Base-by-base conservation (phyloP, 768 basidiomycete genomes). In the Lepiota venenata region DNA sequence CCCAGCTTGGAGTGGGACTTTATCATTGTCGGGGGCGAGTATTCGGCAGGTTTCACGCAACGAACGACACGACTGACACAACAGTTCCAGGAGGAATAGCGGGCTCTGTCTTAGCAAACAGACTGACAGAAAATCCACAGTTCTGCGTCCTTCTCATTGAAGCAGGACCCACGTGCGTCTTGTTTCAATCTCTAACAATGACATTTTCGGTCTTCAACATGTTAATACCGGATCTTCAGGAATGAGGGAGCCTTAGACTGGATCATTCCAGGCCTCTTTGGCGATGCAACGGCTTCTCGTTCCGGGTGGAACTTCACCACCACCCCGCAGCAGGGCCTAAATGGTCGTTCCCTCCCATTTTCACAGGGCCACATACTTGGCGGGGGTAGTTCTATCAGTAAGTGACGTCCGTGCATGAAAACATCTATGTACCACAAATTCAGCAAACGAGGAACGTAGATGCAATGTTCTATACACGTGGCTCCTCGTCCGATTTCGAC, bases 271-370 rank as follows among this genome's bases (percentile, higher is more conserved):
- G 15, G 57, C n/a, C 39, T 47, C 15, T 1, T 32, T 42, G 2
- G n/a, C 6, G 18, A 14, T 11, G 21, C 38, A 4, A 32, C 35
- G 9, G 12, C 6, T 4, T 32, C 53, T 21, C 46, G 32, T n/a
- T 42, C 32, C 16, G 53, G 67, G 47, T 72, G 70, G 69, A 70
- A 69, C 43, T 69, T 60, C 47, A 69, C 68, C 14, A 66, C 66
- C 0, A 56, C 52, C 8, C 66, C 67, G 2, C 69, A 70, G 42
- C 20, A 22, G 1, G 63, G 60, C 9, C 56, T 70, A 1, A 58
- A 61, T 50, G 60, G 60, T 42, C 64, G 66, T 0, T 20, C 52
- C 5, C 41, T 70, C 4, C 38, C 62, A 14, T 66, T 61, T 47
- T 60, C 64, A 9, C 51, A 68, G 15, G 71, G 71, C 0, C 51